Base-by-base conservation (phyloP, 2,329 filamentous ascomycete species). In the Macroventuria anomochaeta region DNA sequence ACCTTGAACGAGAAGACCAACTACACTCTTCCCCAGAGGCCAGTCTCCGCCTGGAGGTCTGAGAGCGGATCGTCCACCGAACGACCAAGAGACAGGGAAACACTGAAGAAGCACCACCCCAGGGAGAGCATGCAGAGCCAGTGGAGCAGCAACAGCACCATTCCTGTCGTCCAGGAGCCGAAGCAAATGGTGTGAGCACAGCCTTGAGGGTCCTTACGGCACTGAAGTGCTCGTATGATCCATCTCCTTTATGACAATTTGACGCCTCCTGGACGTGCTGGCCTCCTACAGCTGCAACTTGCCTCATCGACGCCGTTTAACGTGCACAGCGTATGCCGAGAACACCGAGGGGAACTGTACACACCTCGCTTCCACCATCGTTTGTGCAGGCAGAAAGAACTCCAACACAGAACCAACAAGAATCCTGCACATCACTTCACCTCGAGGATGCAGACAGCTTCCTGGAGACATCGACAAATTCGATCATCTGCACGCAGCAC, bases 181-280 rank as follows among this genome's bases (percentile, higher is more conserved):
- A 61, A 65, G 49, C 63, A 43, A 7, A 64, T 68, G 38, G 63
- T 68, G 3, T 68, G 61, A 65, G 17, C 25, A 20, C 7, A 20
- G 7, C 12, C 2, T 38, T 10, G 23, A 12, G 11, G 11, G 11
- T 25, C n/a, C n/a, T 25, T 18, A 23, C 29, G 20, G 18, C 13
- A 25, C 11, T n/a, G 18, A 21, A 23, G 6, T 15, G 18, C 13
- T 32, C 28, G 29, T 29, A 28, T 15, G 11, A 23, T 13, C 12
- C 20, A 11, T 8, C 15, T 15, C 31, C 29, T 29, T 13, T 15
- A 20, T 17, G 25, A 3, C 25, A 4, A 18, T 8, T 29, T 21
- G 8, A 17, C n/a, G n/a, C n/a, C n/a, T n/a, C n/a, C n/a, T n/a
- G n/a, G n/a, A n/a, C n/a, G n/a, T n/a, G n/a, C n/a, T 31, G 5